Conservation (phyloP, 202 grass and related monocot genomes). For the Panicum hallii region DNA sequence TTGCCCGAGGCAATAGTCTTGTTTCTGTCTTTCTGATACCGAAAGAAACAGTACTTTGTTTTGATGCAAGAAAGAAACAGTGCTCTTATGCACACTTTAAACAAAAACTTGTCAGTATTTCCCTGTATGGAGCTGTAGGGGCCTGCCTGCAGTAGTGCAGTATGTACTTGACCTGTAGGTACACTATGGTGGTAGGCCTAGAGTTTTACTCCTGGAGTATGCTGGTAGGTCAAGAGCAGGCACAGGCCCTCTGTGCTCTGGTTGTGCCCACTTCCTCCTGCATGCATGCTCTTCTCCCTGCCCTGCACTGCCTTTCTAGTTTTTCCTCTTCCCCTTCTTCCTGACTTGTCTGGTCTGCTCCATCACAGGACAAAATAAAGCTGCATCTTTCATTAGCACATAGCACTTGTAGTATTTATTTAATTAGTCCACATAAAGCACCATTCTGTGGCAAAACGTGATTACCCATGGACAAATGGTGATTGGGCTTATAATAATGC, state of each 20-base stretch:
- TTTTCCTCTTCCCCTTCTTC: slow-evolving; percentile 31
- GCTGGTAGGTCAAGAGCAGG: neutral
- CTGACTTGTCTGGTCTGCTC: slow-evolving; percentile 35
- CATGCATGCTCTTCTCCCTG: slow-evolving; percentile 39
- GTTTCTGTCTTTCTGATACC: neutral
- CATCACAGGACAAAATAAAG: slow-evolving; percentile 42
- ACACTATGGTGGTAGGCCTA: slow-evolving; percentile 33
- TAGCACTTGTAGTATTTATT: neutral
- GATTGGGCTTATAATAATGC: slow-evolving; percentile 40
- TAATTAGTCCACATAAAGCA: neutral
- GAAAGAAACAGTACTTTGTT: neutral
- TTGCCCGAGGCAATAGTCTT: neutral
- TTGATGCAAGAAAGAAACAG: neutral
- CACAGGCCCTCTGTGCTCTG: neutral
- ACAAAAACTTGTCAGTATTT: neutral
- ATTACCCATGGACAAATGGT: neutral
- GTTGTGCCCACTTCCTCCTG: slow-evolving; percentile 45
- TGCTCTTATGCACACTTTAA: neutral
- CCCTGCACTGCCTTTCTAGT: slow-evolving; percentile 7
- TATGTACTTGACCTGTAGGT: slow-evolving; percentile 20
- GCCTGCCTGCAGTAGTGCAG: neutral
- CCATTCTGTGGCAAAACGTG: too few species aligned
- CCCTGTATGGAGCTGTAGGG: neutral
- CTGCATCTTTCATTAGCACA: neutral
- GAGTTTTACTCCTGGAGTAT: slow-evolving; percentile 16